Percentiles rank a stretch among this genome's conserved stretches.
These are phyloP conservation scores for Dactylellina leptospora DNA, from an alignment of 2,329 filamentous ascomycete genomes.

Conservation along the genomic window DNA sequence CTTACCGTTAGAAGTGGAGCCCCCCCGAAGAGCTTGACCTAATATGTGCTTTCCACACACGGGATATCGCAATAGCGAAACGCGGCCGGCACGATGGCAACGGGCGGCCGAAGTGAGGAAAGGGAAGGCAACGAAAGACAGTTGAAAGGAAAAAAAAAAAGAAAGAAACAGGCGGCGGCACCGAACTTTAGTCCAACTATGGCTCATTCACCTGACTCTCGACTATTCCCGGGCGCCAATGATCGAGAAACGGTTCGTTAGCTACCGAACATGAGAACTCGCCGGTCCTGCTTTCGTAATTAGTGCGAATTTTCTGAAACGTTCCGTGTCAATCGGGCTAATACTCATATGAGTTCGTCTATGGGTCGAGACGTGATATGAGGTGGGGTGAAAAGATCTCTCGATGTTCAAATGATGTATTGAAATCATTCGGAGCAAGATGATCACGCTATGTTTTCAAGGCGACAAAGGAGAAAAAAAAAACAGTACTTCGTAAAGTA, in stretches of 20 bases:
- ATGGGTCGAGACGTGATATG: not conserved
- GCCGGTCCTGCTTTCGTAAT: not conserved
- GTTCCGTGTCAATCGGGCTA: slow-evolving; percentile 36
- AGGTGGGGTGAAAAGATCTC: not conserved
- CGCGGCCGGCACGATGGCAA: slow-evolving; percentile 18
- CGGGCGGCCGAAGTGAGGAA: slow-evolving; percentile 24
- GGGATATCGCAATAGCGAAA: slow-evolving; percentile 51
- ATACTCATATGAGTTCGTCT: slow-evolving; percentile 10
- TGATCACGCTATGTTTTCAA: slow-evolving; percentile 5
- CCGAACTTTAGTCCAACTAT: slow-evolving; percentile 17
- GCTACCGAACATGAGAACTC: not conserved
- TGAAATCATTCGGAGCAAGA: slow-evolving; percentile 5
- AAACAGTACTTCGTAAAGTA: not conserved
- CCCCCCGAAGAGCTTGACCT: not conserved
- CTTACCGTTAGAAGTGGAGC: slow-evolving; percentile 35
- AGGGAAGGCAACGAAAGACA: not conserved
- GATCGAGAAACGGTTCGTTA: slow-evolving; percentile 33
- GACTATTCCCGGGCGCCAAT: slow-evolving; percentile 43
- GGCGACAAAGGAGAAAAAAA: slow-evolving; percentile 17
- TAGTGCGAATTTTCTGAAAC: slow-evolving; percentile 42
- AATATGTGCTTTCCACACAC: no score
- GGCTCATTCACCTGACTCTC: slow-evolving; percentile 25
- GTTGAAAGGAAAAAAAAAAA: not conserved
- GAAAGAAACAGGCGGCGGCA: slow-evolving; percentile 18
- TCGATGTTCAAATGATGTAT: slow-evolving; percentile 11